Base-by-base conservation (phyloP, 805 yeast species). In the Huiozyma naganishii region DNA sequence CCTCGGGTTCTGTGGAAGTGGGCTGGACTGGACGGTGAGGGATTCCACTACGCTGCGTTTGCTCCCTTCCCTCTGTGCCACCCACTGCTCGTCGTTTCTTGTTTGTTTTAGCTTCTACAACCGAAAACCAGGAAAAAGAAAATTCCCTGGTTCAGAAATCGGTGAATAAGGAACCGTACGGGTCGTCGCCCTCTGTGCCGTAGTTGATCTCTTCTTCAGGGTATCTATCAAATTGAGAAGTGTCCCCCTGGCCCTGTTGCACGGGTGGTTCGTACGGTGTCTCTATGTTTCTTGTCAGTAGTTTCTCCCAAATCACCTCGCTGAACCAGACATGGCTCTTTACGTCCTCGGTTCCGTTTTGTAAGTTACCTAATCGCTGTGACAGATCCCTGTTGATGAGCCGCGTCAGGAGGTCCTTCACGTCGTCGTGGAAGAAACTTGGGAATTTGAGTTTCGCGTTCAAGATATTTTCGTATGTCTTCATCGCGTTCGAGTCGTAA, bases 191-290 rank as follows among this genome's bases (percentile, higher is more conserved):
- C 13, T 65, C 62, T 27, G 73, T 70, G 37, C 97, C 97, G 59
- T 90, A 90, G 54, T 85, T 86, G 46, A 79, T 70, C 44, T 79
- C 80, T 53, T 87, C 95, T 58, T 82, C 89, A 0, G 88, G 86
- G 54, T 82, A 82, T 48, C 79, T 71, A 57, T 82, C 89, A 47
- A 78, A 80, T 58, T 82, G 78, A 7, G 95, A 83, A 2, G 94
- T 76, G 59, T 89, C 97, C 48, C 97, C 97, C 29, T 82, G 89
- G 12, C 95, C 95, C 28, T 83, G 77, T 41, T 89, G 84, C 52
- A 89, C 86, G 12, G 95, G 95, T 6, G 97, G 97, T 63, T 89
- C 97, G 61, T 89, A 89, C 1, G 97, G 97, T 4, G 96, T 89
- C 58, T 89, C 97, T 44, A 89, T 89, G 54, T 86, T 88, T 57